Evolutionary conservation across 495 filamentous ascomycete genomes (phyloP).

Genomic region (Neurospora sp.): DNA sequence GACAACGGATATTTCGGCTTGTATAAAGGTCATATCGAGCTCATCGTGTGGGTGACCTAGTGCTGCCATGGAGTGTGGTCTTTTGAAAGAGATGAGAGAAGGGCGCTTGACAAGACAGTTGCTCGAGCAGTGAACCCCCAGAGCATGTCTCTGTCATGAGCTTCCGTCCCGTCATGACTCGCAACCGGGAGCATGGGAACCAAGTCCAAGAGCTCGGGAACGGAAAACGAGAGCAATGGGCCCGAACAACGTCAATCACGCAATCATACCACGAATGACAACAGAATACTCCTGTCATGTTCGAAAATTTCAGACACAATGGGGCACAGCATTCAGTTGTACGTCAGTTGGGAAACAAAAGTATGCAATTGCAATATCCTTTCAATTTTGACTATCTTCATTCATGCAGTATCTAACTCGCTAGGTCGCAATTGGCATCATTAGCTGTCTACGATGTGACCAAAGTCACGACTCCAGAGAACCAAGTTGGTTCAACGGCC

Average conservation of each 20-base stretch:
- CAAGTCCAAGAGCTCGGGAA: neutral
- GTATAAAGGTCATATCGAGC: neutral
- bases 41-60: neutral
- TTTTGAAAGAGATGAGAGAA: neutral
- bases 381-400: neutral
- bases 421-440: neutral
- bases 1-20: neutral
- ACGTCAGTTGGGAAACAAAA: neutral
- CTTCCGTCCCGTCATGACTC: neutral
- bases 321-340: neutral
- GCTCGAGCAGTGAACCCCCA: neutral
- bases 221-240: neutral
- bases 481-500: neutral
- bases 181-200: neutral
- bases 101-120: neutral
- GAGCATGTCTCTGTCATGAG: neutral
- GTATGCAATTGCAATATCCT: neutral
- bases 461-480: neutral
- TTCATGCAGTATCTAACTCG: neutral
- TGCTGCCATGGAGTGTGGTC: neutral
- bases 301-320: neutral
- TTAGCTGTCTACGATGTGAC: neutral
- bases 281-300: neutral
- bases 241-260: neutral
- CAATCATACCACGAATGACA: neutral